Base-by-base conservation (phyloP, 2,329 filamentous ascomycete genomes). In the Fusarium zealandicum region DNA sequence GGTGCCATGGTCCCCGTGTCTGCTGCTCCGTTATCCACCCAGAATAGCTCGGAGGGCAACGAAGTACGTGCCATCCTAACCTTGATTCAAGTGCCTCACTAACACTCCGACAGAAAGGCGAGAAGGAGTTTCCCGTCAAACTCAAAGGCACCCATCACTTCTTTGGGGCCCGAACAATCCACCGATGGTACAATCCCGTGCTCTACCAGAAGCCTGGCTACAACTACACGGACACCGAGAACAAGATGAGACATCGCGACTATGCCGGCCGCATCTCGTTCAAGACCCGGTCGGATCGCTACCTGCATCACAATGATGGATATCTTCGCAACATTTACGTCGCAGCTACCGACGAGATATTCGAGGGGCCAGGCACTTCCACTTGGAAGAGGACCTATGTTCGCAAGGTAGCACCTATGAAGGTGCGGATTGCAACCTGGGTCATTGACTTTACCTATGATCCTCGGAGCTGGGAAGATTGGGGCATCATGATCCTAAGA, bases 381-480 rank as follows among this genome's bases (percentile, higher is more conserved):
- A 68, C 65, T 36, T 68, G 65, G 65, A 67, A 59, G 51, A 56
- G 65, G 35, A 68, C 65, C 22, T 68, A 64, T 40, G 62, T 68
- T 33, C 63, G 60, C 37, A 67, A 64, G 40, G 65, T 68, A 3
- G 61, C 65, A 5, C 59, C 65, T 3, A 33, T 64, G 27, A 68
- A 68, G 43, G 55, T 68, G 25, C 59, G 65, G 10, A 64, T 67
- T 18, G 65, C 65, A 9, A 68, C 65, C 4, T 68, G 65, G 65
- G 61, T 68, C 31, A 57, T 68, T 10, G 65, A 67, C 51, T 67
- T 67, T 16, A 63, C 49, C 30, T 65, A 67, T 14, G 65, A 67
- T n/a, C 63, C 61, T 6, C 37, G 63, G 42, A 66, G 63, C n/a
- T 68, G 65, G 65, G 49, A 61, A 33, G 61, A 67, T 13, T 67